Percentiles rank a stretch among this genome's conserved stretches.
These are phyloP conservation scores for Postia placenta DNA, from an alignment of 768 basidiomycete species.

Conservation along the genomic window DNA sequence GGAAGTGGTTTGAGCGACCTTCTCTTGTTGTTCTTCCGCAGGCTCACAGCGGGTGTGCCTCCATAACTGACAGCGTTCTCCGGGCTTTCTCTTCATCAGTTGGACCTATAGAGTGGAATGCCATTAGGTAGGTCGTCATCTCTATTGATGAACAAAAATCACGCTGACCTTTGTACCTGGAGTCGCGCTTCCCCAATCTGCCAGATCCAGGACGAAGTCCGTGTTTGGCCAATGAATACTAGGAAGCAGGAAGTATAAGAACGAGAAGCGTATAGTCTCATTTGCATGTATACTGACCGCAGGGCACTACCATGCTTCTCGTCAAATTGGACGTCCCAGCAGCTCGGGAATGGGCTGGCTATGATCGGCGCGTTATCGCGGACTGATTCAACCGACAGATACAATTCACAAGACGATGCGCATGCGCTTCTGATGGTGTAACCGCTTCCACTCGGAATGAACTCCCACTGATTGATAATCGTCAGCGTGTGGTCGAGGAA, in stretches of 20 bases:
- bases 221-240: constrained; percentile 22
- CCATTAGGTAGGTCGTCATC: too few species aligned
- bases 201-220: constrained; percentile 16
- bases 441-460: constrained; percentile 20
- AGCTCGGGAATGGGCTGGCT: constrained; percentile 20
- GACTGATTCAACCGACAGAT: constrained; percentile 18
- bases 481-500: neutral
- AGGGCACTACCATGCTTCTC: constrained; percentile 12
- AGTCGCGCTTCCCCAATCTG: constrained; percentile 13
- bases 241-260: neutral
- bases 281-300: too few species aligned
- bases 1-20: constrained; percentile 6
- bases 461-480: constrained; percentile 16
- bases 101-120: constrained; percentile 18
- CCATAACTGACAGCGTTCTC: constrained; percentile 18
- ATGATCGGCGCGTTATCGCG: constrained; percentile 12
- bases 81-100: constrained; percentile 10
- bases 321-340: constrained; percentile 17
- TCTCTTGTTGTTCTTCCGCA: constrained; percentile 9
- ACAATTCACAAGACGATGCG: constrained; percentile 2
- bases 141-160: too few species aligned
- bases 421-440: constrained; percentile 16
- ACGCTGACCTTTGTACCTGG: constrained; percentile 19
- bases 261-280: too few species aligned
- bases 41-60: constrained; percentile 15